phyloP scores from a whole-genome alignment of 2,329 filamentous ascomycete species.

The Rutstroemia sp. region DNA sequence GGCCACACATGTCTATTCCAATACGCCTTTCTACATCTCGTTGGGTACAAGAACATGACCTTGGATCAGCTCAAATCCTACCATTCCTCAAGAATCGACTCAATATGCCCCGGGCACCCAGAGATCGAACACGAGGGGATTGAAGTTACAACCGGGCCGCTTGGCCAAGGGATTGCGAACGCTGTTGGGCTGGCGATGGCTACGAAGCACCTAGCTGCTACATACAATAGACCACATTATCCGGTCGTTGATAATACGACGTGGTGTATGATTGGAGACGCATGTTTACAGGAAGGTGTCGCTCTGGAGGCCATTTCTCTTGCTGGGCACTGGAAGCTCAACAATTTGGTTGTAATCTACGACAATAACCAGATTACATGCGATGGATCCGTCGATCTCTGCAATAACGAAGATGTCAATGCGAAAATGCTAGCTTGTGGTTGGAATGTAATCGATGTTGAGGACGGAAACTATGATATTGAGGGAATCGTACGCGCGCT shows the following conservation, averaged over 20 bases:
- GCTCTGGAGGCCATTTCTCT: constrained; percentile 41
- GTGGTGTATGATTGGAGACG: constrained; percentile 44
- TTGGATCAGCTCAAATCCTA: constrained; percentile 41
- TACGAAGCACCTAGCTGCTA: constrained; percentile 39
- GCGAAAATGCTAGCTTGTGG: constrained; percentile 41
- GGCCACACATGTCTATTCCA: constrained; percentile 39
- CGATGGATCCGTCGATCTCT: constrained; percentile 40
- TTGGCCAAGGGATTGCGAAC: constrained; percentile 45
- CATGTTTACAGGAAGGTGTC: constrained; percentile 43
- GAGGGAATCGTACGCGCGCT: constrained; percentile 36
- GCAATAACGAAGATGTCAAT: constrained; percentile 42
- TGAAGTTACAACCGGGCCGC: constrained; percentile 44
- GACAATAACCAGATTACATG: constrained; percentile 47
- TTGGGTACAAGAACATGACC: constrained; percentile 40
- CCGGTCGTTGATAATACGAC: constrained; percentile 38
- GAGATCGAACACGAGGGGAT: constrained; percentile 44
- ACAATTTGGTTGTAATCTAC: constrained; percentile 43
- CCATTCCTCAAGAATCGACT: constrained; percentile 30
- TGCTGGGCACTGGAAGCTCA: constrained; percentile 40
- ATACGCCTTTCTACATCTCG: constrained; percentile 38
- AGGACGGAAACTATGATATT: constrained; percentile 38
- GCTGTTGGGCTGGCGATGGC: constrained; percentile 44
- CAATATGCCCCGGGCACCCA: constrained; percentile 38
- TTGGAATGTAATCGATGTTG: constrained; percentile 41
- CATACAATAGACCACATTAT: constrained; percentile 38